Base-by-base conservation (phyloP, 2,329 filamentous ascomycete genomes). In the Sporothrix luriei region DNA sequence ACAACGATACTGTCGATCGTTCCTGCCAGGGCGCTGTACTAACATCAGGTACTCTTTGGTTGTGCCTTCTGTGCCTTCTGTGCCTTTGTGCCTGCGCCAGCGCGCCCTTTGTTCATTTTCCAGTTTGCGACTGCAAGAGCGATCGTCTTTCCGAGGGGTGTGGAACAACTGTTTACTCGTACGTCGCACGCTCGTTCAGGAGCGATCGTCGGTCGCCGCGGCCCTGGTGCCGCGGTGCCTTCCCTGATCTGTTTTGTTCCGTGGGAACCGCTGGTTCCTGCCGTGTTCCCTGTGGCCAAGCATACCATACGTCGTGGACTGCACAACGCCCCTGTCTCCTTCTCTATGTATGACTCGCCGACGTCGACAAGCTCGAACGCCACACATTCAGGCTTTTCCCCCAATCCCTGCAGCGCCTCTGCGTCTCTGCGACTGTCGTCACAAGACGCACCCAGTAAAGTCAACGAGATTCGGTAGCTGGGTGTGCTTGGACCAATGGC, bases 401-500 rank as follows among this genome's bases (percentile, higher is more conserved):
- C 54, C 54, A 38, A 38, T 38, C 33, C 57, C 57, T 62, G 57
- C 40, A 43, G 38, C 3, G 29, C 5, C 29, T 33, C 33, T 33
- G 33, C 33, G 33, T 33, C 33, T 33, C 33, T 6, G 33, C 33
- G 40, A 3, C 38, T 46, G 38, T 62, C 57, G 21, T 62, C 57
- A 26, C 38, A 62, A 26, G 38, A 46, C 19, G 46, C 57, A 46
- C n/a, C 33, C 13, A 43, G 11, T 4, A 62, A 13, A 21, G 3
- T 21, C 14, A 46, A 62, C 43, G 57, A 62, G 33, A 33, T 6
- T 26, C 11, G 38, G 57, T 2, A 62, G 21, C 57, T 46, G 57
- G 55, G 21, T 46, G 57, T 43, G 57, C 57, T 26, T 43, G 55
- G 33, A n/a, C 55, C 55, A 61, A 61, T 61, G 55, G 33, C 33